Evolutionary conservation across 495 filamentous ascomycete genomes (phyloP).

Genomic region (Recurvomyces mirabilis): DNA sequence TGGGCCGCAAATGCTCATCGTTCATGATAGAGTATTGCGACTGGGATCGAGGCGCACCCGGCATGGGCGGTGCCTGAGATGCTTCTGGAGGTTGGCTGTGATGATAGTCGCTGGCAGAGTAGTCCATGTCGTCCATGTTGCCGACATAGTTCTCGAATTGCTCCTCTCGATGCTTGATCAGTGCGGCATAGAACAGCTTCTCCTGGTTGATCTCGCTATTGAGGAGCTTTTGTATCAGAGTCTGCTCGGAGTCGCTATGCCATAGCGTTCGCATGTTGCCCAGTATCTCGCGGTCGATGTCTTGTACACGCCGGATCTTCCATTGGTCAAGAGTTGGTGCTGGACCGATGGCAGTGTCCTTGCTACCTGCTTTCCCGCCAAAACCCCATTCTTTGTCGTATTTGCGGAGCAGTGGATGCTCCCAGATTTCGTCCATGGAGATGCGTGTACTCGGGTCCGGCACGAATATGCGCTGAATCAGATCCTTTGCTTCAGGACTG

Average conservation of each 20-base stretch:
- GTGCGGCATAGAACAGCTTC: slow-evolving; percentile 78
- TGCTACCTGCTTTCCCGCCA: slow-evolving; percentile 8
- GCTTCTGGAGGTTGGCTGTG: slow-evolving; percentile 48
- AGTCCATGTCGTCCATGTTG: slow-evolving; percentile 45
- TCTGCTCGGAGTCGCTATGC: slow-evolving; percentile 67
- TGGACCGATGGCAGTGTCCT: slow-evolving; percentile 39
- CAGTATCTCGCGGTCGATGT: slow-evolving; percentile 68
- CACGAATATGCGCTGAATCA: slow-evolving; percentile 65
- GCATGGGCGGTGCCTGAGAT: slow-evolving; percentile 30
- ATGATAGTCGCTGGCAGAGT: slow-evolving; percentile 81
- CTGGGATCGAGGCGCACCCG: slow-evolving; percentile 38
- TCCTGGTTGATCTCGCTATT: slow-evolving; percentile 75
- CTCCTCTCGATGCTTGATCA: slow-evolving; percentile 67
- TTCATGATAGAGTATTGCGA: slow-evolving; percentile 66
- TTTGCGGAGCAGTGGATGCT: slow-evolving; percentile 67
- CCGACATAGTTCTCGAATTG: slow-evolving; percentile 73
- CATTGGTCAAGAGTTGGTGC: slow-evolving; percentile 43
- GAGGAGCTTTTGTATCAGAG: slow-evolving; percentile 53
- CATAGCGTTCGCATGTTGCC: slow-evolving; percentile 77
- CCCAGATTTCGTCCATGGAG: slow-evolving; percentile 65
- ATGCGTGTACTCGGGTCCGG: slow-evolving; percentile 66
- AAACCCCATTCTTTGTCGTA: slow-evolving; percentile 43
- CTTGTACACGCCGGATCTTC: slow-evolving; percentile 38
- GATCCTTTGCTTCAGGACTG: slow-evolving; percentile 59
- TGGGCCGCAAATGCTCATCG: slow-evolving; percentile 36